These are phyloP conservation scores for Echium plantagineum DNA, from an alignment of 257 asterid species.

Conservation along the genomic window DNA sequence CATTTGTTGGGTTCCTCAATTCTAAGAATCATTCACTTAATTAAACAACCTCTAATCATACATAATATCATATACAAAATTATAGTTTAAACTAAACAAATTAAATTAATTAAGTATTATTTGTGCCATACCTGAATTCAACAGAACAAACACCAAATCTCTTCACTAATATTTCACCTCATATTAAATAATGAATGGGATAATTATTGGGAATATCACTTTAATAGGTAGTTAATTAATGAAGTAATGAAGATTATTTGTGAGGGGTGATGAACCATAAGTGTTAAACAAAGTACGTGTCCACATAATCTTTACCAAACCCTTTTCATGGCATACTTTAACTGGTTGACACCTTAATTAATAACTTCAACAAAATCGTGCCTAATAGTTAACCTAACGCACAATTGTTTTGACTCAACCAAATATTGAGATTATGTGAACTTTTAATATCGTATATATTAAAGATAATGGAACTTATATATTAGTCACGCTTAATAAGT, in stretches of 20 bases:
- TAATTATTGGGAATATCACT: background rate
- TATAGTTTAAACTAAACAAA: no score
- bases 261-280: no score
- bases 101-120: background rate
- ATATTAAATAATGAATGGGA: no score
- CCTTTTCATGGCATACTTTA: background rate
- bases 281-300: background rate
- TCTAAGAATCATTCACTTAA: background rate
- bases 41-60: background rate
- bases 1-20: background rate
- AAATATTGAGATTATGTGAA: no score
- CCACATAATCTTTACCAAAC: background rate
- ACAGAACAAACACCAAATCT: background rate
- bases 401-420: background rate
- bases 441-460: no score
- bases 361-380: background rate
- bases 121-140: background rate
- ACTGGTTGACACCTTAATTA: background rate
- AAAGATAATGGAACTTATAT: no score
- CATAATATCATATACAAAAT: background rate
- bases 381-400: background rate
- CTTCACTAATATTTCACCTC: no score
- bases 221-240: no score
- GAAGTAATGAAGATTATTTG: background rate
- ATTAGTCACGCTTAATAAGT: no score